A percentile compares a stretch with the other conserved stretches of the same genome.
Evolutionary conservation across 495 filamentous ascomycete species (phyloP).

Genomic region (Neurospora africana): DNA sequence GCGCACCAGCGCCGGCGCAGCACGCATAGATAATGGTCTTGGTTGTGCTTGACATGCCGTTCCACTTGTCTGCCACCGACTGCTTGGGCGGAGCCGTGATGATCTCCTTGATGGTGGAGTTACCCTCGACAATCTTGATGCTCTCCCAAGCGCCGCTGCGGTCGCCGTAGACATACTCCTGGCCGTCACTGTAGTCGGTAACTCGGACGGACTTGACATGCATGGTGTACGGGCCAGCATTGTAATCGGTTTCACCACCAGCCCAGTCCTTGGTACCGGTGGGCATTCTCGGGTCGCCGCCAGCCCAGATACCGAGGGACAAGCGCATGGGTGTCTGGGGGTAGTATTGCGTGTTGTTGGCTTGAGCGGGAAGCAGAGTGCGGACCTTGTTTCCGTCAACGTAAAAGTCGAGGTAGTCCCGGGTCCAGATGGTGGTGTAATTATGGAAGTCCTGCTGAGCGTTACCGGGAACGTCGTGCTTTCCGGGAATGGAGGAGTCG

Average conservation of each 20-base stretch:
- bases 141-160: constrained; percentile 54
- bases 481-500: constrained; percentile 46
- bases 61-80: constrained; percentile 46
- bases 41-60: constrained; percentile 38
- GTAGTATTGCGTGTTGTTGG: constrained; percentile 54
- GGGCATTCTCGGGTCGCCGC: constrained; percentile 58
- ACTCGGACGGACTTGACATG: constrained; percentile 55
- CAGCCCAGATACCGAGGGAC: constrained; percentile 78
- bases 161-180: constrained; percentile 60
- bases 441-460: constrained; percentile 53
- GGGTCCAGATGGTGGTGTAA: constrained; percentile 78
- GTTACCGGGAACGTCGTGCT: constrained; percentile 35
- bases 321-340: constrained; percentile 84
- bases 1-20: constrained; percentile 39
- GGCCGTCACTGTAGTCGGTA: constrained; percentile 57
- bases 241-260: constrained; percentile 65
- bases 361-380: constrained; percentile 52
- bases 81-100: constrained; percentile 33
- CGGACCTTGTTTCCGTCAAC: constrained; percentile 62
- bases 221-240: constrained; percentile 63
- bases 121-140: constrained; percentile 56
- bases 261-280: constrained; percentile 58
- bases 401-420: constrained; percentile 56
- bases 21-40: constrained; percentile 54
- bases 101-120: constrained; percentile 45